Base-by-base conservation (phyloP, 352 stramenopile genomes). In the Proteromonas lacertae region DNA sequence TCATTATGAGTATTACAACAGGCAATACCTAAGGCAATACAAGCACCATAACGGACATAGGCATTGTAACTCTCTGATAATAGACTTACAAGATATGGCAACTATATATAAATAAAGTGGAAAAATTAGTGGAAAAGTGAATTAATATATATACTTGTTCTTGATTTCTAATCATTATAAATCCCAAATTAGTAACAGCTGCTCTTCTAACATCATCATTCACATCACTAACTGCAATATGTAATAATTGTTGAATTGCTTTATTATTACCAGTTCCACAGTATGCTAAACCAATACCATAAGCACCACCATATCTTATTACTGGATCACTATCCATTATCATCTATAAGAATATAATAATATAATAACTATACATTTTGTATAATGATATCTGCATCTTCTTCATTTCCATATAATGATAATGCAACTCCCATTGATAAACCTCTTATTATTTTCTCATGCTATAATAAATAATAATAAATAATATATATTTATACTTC, bases 381-480 rank as follows among this genome's bases (percentile, higher is more conserved):
- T 17, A 42, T 39, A n/a, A 39, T 30, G 10, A 39, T 22, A 25
- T 39, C 34, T 14, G 34, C 34, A 22, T n/a, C n/a, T 24, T 39
- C 34, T 17, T 42, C 37, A 0, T 42, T 42, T 4, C 37, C 46
- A 47, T 88, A 95, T 52, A 92, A 83, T 52, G 90, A 91, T 5
- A 99, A 59, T n/a, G 86, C 84, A 29, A 99, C 64, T 35, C 77
- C 79, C 59, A 97, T 82, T 20, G 87, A 70, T 41, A 92, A 76
- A 19, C 81, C 86, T 24, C 82, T 76, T 45, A 95, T 96, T 47
- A 96, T 97, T 53, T 97, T 97, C 55, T 99, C 86, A 59, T 97
- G 84, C 41, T 90, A 75, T 10, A n/a, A n/a, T n/a, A n/a, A n/a
- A n/a, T n/a, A n/a, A n/a, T n/a, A n/a, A n/a, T n/a, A n/a, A n/a